phyloP scores from a whole-genome alignment of 768 basidiomycete species.

The Suillus occidentalis region DNA sequence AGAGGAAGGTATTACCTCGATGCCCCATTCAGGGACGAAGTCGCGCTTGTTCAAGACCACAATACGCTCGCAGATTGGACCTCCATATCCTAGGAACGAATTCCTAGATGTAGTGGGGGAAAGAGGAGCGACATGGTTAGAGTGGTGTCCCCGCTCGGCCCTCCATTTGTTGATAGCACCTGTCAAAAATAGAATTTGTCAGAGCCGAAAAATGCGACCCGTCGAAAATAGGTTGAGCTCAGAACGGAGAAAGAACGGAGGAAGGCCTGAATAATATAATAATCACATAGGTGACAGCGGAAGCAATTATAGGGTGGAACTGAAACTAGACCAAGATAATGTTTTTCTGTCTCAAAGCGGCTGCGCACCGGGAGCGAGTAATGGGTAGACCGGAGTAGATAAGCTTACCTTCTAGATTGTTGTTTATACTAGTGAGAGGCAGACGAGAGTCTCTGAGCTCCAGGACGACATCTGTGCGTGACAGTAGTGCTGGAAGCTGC shows the following conservation, averaged over 20 bases:
- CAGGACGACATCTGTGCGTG: conserved; percentile 86
- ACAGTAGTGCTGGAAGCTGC: conserved; percentile 72
- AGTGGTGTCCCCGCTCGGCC: conserved; percentile 61
- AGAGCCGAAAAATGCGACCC: conserved; percentile 19
- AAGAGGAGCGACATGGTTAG: conserved; percentile 40
- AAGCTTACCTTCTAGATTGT: conserved; percentile 75
- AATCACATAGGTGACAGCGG: not conserved
- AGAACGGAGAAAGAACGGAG: conserved; percentile 11
- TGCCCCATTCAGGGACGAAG: conserved; percentile 84
- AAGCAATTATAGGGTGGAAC: not conserved
- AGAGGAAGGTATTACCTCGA: conserved; percentile 56
- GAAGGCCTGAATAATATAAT: conserved; percentile 10
- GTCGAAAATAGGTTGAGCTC: conserved; percentile 8
- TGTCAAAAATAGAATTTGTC: conserved; percentile 29
- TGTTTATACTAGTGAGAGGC: conserved; percentile 92
- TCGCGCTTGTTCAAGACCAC: conserved; percentile 94
- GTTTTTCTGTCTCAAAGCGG: not conserved
- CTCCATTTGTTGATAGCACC: conserved; percentile 70
- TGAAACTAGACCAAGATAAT: not conserved
- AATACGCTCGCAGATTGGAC: conserved; percentile 69
- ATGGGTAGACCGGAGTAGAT: conserved; percentile 22
- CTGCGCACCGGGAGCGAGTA: conserved; percentile 22
- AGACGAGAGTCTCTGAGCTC: conserved; percentile 93
- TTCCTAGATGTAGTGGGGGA: conserved; percentile 31
- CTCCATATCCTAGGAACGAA: conserved; percentile 22